Conservation (phyloP, 345 rosid genomes). For the Odontarrhena argentea region DNA sequence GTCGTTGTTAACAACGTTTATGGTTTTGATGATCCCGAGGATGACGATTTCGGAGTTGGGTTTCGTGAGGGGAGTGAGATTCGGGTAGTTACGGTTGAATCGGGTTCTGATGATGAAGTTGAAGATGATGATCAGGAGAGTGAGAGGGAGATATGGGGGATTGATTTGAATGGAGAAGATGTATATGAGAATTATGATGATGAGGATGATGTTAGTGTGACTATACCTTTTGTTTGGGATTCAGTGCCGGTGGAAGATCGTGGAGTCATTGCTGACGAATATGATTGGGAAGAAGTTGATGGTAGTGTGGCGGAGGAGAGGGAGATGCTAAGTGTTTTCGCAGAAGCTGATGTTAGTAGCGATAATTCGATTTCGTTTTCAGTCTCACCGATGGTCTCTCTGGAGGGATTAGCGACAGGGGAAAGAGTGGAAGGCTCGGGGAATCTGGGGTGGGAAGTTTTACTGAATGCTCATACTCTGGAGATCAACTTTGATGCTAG, state of each 20-base stretch:
- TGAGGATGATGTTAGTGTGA: slow-evolving; percentile 57
- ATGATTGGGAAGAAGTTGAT: slow-evolving; percentile 97
- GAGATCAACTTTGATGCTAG: slow-evolving; percentile 50
- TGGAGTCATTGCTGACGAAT: slow-evolving; percentile 65
- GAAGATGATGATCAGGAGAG: slow-evolving; percentile 21
- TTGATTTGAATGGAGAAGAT: slow-evolving; percentile 56
- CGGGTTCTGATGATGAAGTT: slow-evolving; percentile 51
- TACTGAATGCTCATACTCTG: slow-evolving; percentile 64
- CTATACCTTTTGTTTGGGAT: slow-evolving; percentile 69
- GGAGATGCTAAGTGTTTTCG: slow-evolving; percentile 61
- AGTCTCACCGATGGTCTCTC: slow-evolving; percentile 52
- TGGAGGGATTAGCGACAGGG: slow-evolving; percentile 51
- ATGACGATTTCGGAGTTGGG: slow-evolving; percentile 55
- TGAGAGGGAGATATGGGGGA: slow-evolving; percentile 39
- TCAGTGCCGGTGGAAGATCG: slow-evolving; percentile 67
- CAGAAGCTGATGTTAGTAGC: slow-evolving; percentile 54
- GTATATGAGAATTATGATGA: slow-evolving; percentile 43
- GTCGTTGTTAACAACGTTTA: slow-evolving; percentile 25
- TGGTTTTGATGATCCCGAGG: slow-evolving; percentile 43
- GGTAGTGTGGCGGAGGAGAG: slow-evolving; percentile 63
- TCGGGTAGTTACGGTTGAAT: slow-evolving; percentile 47
- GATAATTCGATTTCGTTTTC: slow-evolving; percentile 55
- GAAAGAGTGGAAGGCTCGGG: slow-evolving; percentile 58
- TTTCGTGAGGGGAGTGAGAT: slow-evolving; percentile 48
- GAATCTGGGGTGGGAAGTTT: slow-evolving; percentile 78